These are phyloP conservation scores for Wakefieldia striispora DNA, from an alignment of 768 basidiomycete genomes.

Conservation along the genomic window DNA sequence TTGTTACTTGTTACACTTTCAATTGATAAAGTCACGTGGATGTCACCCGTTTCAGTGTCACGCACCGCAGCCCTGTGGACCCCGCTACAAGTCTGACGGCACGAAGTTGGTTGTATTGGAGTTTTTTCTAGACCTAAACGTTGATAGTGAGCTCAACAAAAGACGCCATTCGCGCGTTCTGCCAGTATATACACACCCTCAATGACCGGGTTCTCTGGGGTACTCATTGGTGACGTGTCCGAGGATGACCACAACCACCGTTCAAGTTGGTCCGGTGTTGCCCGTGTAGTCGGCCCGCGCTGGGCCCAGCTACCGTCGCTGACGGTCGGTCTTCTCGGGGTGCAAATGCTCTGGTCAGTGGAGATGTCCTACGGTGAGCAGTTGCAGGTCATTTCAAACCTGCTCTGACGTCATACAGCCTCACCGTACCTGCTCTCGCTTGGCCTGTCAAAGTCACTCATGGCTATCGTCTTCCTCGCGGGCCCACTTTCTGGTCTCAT, in stretches of 20 bases:
- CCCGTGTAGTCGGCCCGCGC: conserved; percentile 62
- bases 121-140: no score
- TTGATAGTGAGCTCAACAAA: no score
- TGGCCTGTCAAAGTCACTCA: conserved; percentile 80
- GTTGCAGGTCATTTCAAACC: neutral
- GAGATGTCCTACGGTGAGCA: conserved; percentile 84
- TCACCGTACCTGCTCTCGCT: conserved; percentile 89
- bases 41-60: no score
- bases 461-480: conserved; percentile 91
- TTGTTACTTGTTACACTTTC: no score
- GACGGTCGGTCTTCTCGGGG: conserved; percentile 78
- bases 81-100: no score
- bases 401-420: conserved; percentile 36
- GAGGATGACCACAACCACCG: conserved; percentile 35
- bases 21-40: no score
- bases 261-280: conserved; percentile 52
- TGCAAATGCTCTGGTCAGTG: conserved; percentile 90
- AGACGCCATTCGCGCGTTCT: neutral
- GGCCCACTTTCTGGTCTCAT: conserved; percentile 88
- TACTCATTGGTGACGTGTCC: conserved; percentile 46
- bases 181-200: neutral
- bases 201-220: conserved; percentile 53
- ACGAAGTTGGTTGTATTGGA: no score
- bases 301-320: conserved; percentile 68
- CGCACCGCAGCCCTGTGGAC: no score